phyloP scores from a whole-genome alignment of 805 yeast species.

The Teunomyces atbi region DNA sequence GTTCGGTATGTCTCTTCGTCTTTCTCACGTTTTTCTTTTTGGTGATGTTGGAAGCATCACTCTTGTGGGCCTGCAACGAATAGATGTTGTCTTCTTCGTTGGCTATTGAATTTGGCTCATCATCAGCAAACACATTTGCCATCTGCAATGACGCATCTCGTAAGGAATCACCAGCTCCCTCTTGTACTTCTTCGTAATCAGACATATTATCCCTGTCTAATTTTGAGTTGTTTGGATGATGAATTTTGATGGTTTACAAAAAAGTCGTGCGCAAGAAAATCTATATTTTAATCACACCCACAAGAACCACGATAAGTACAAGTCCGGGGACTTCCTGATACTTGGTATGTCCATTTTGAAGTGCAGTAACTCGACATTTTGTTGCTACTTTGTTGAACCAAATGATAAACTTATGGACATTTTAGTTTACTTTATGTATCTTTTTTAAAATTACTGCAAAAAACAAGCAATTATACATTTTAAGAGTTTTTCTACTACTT shows the following conservation, averaged over 20 bases:
- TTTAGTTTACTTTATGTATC: too few relatives aligned
- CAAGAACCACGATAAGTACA: background rate
- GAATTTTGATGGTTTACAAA: constrained; percentile 1
- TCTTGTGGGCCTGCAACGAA: constrained; percentile 23
- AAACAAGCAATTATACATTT: too few relatives aligned
- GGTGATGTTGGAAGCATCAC: constrained; percentile 14
- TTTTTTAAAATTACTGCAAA: too few relatives aligned
- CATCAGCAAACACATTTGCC: constrained; percentile 3
- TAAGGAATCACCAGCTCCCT: constrained; percentile 1
- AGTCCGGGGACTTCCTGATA: too few relatives aligned
- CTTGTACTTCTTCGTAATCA: constrained; percentile 3
- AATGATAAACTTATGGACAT: too few relatives aligned
- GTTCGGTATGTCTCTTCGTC: constrained; percentile 12
- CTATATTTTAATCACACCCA: background rate
- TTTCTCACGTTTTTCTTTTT: constrained; percentile 30
- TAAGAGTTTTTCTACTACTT: too few relatives aligned
- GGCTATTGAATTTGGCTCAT: background rate
- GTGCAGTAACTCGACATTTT: too few relatives aligned
- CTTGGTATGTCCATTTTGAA: too few relatives aligned
- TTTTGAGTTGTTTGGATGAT: constrained; percentile 2
- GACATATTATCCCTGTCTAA: background rate
- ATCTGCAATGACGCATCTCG: background rate
- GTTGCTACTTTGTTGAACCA: too few relatives aligned
- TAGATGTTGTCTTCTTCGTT: constrained; percentile 23
- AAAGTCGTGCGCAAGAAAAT: constrained; percentile 1